Percentiles rank a stretch among this genome's conserved stretches.
These are phyloP conservation scores for Globisporangium barbulae DNA, from an alignment of 352 stramenopile species.

Conservation along the genomic window DNA sequence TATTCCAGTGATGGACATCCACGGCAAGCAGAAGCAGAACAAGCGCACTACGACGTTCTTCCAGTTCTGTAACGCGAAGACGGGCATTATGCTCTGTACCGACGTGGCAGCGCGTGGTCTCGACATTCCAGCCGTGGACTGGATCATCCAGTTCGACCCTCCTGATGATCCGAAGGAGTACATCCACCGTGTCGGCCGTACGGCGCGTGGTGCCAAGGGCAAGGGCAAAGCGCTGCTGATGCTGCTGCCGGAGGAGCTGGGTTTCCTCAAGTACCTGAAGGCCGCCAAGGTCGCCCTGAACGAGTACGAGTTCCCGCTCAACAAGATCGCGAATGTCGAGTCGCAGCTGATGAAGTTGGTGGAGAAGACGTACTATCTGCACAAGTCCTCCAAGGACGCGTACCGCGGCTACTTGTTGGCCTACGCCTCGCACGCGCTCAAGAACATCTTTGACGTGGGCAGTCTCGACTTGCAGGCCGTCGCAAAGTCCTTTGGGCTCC, in stretches of 20 bases:
- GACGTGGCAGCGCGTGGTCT: constrained; percentile 97
- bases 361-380: constrained; percentile 99
- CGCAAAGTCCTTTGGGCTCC: constrained; percentile 97
- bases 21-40: constrained; percentile 99
- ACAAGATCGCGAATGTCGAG: constrained; percentile 98
- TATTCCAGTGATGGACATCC: constrained; percentile 98
- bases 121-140: constrained; percentile 97
- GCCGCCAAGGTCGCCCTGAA: constrained; percentile 97
- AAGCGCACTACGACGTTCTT: constrained; percentile 99
- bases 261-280: constrained; percentile 98
- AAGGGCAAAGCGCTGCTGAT: constrained; percentile 96
- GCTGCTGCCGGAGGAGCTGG: constrained; percentile 96
- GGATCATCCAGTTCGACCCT: constrained; percentile 99
- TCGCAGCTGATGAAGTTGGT: constrained; percentile 97
- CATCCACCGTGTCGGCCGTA: constrained; percentile 92
- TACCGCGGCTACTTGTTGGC: constrained; percentile 97
- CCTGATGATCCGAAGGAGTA: constrained; percentile 99
- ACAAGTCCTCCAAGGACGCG: constrained; percentile 96
- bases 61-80: constrained; percentile 97
- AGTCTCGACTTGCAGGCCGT: constrained; percentile 95
- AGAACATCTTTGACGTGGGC: constrained; percentile 99
- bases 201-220: constrained; percentile 83
- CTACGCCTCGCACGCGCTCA: constrained; percentile 97
- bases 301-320: constrained; percentile 98
- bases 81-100: constrained; percentile 97